A percentile compares a stretch with the other conserved stretches of the same genome.
Conservation (phyloP, 805 yeast species). For the Teunomyces pallodes region DNA sequence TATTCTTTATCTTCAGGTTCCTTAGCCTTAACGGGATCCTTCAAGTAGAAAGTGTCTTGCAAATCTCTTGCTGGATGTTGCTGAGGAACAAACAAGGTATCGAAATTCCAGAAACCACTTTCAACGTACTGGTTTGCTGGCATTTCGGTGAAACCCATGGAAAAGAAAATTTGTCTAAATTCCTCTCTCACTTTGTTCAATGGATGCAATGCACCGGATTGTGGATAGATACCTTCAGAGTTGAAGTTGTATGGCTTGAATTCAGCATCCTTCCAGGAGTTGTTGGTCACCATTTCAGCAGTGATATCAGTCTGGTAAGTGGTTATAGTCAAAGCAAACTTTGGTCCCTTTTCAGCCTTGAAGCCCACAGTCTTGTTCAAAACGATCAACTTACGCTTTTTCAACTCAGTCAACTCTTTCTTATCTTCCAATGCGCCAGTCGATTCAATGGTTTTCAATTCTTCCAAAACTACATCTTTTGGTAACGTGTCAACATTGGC, state of each 20-base stretch:
- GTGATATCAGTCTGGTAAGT: constrained; percentile 92
- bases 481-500: constrained; percentile 57
- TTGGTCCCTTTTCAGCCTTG: constrained; percentile 73
- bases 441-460: constrained; percentile 54
- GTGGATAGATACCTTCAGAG: constrained; percentile 86
- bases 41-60: constrained; percentile 96
- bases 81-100: constrained; percentile 94
- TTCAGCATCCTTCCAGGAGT: constrained; percentile 76
- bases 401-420: constrained; percentile 77
- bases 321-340: constrained; percentile 77
- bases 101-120: constrained; percentile 98
- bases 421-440: constrained; percentile 58
- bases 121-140: constrained; percentile 98
- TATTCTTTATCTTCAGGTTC: constrained; percentile 79
- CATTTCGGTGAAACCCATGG: constrained; percentile 98
- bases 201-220: constrained; percentile 94
- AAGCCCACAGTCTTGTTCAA: constrained; percentile 74
- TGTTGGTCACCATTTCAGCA: constrained; percentile 81
- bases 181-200: constrained; percentile 95
- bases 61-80: constrained; percentile 99
- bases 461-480: constrained; percentile 63
- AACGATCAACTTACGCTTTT: constrained; percentile 84
- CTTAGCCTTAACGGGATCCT: constrained; percentile 83
- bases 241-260: constrained; percentile 96
- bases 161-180: constrained; percentile 94